Percentiles rank a stretch among this genome's conserved stretches.
Evolutionary conservation across 495 filamentous ascomycete genomes (phyloP).

Genomic region (Neurospora sp.): DNA sequence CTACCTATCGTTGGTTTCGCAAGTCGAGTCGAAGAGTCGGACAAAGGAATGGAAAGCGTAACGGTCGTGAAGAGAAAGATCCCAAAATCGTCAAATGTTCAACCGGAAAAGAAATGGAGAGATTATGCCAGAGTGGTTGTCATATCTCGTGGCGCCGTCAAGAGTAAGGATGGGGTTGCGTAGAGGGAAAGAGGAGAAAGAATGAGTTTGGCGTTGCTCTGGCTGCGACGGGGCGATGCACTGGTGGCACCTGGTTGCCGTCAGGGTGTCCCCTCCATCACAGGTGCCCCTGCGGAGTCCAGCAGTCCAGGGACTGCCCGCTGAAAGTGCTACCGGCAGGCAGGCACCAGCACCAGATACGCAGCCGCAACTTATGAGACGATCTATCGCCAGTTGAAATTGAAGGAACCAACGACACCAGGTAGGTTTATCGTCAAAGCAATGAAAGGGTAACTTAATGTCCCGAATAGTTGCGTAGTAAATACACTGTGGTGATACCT

Average conservation of each 20-base stretch:
- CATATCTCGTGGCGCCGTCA: conserved; percentile 1
- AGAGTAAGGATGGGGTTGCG: neutral
- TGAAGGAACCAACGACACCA: neutral
- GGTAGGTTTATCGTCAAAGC: neutral
- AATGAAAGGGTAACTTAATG: neutral
- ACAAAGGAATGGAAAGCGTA: conserved; percentile 15
- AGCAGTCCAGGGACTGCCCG: neutral
- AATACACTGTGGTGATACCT: neutral
- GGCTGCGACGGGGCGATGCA: neutral
- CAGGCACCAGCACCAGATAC: neutral
- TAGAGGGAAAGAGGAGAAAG: neutral
- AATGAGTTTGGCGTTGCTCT: neutral
- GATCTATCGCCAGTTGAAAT: neutral
- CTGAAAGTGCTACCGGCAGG: neutral
- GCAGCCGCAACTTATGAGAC: neutral
- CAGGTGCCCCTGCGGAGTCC: neutral
- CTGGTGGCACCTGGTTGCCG: neutral
- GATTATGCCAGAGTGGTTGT: conserved; percentile 6
- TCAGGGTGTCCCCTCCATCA: neutral
- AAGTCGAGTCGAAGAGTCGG: neutral
- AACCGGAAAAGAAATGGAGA: conserved; percentile 2
- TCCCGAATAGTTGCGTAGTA: neutral
- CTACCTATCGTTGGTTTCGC: neutral
- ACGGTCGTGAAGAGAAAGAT: conserved; percentile 15
- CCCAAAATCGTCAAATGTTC: conserved; percentile 5